Conservation (phyloP, 257 asterid genomes). For the Ehretia macrophylla region DNA sequence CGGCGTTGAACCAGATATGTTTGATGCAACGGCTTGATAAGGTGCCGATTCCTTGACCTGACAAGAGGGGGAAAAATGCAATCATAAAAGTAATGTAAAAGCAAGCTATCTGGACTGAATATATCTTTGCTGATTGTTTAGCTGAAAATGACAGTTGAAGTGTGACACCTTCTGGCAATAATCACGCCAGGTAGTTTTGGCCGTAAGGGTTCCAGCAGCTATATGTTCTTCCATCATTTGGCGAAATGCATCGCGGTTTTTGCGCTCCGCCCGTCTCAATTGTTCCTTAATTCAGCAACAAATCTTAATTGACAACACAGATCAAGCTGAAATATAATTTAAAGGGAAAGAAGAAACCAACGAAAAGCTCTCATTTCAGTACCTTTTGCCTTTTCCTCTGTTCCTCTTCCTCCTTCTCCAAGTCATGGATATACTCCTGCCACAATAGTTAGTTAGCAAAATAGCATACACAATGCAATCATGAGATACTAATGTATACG, state of each 20-base stretch:
- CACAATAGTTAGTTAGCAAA: conserved; percentile 12
- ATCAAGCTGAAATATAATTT: conserved; percentile 15
- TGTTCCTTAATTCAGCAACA: conserved; percentile 45
- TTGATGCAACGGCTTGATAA: conserved; percentile 77
- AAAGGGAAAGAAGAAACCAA: conserved; percentile 9
- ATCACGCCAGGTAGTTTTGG: conserved; percentile 88
- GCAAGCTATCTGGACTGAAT: background rate
- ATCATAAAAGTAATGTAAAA: conserved; percentile 9
- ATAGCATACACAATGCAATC: conserved; percentile 2
- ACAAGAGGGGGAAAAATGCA: conserved; percentile 4
- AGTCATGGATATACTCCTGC: conserved; percentile 91
- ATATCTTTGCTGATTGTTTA: background rate
- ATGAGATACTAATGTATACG: background rate
- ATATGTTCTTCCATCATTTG: conserved; percentile 84
- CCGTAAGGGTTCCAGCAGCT: conserved; percentile 73
- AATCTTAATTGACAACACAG: background rate
- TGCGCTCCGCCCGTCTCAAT: conserved; percentile 82
- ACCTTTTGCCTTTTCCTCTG: conserved; percentile 86
- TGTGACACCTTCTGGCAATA: conserved; percentile 67
- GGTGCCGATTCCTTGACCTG: conserved; percentile 82
- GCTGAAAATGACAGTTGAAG: conserved; percentile 1
- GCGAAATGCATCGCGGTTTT: conserved; percentile 91
- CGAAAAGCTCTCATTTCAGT: conserved; percentile 7
- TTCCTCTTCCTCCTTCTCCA: conserved; percentile 96
- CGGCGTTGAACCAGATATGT: conserved; percentile 89